phyloP scores from a whole-genome alignment of 768 basidiomycete species.

The Kockovaella imperatae region DNA sequence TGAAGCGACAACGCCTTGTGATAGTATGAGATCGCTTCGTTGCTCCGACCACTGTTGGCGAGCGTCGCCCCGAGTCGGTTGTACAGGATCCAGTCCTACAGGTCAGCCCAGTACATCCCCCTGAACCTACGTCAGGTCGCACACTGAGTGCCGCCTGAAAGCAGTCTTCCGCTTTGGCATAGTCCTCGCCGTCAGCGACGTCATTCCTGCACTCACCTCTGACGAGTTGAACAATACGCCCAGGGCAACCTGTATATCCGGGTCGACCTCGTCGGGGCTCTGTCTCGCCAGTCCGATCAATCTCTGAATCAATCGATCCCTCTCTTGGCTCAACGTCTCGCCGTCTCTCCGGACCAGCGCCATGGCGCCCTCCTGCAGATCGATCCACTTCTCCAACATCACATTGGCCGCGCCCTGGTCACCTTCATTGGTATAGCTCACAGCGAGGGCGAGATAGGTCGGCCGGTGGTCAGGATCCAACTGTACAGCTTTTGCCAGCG shows the following conservation, averaged over 20 bases:
- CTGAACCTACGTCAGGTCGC: conserved; percentile 65
- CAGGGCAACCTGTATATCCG: conserved; percentile 90
- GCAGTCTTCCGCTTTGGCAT: conserved; percentile 85
- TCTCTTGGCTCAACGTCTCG: neutral
- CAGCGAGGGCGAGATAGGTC: conserved; percentile 82
- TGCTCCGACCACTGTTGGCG: conserved; percentile 86
- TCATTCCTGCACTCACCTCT: conserved; percentile 53
- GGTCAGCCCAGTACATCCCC: conserved; percentile 1
- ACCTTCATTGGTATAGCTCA: conserved; percentile 85
- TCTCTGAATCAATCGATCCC: conserved; percentile 56
- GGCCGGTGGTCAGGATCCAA: conserved; percentile 61
- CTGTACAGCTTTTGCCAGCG: conserved; percentile 69
- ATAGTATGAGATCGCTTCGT: conserved; percentile 71
- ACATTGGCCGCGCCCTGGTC: conserved; percentile 65
- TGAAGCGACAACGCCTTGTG: conserved; percentile 79
- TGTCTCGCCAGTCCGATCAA: conserved; percentile 72
- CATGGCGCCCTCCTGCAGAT: conserved; percentile 34
- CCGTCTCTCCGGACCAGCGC: neutral
- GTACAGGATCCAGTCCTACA: conserved; percentile 84
- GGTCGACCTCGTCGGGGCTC: conserved; percentile 62
- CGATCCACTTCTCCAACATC: conserved; percentile 78
- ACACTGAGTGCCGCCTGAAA: conserved; percentile 80
- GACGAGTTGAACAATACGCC: conserved; percentile 86
- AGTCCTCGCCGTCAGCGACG: conserved; percentile 55
- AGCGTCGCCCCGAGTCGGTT: conserved; percentile 89